Evolutionary conservation across 306 rosid genomes (phyloP).

Genomic region (Quercus glauca): DNA sequence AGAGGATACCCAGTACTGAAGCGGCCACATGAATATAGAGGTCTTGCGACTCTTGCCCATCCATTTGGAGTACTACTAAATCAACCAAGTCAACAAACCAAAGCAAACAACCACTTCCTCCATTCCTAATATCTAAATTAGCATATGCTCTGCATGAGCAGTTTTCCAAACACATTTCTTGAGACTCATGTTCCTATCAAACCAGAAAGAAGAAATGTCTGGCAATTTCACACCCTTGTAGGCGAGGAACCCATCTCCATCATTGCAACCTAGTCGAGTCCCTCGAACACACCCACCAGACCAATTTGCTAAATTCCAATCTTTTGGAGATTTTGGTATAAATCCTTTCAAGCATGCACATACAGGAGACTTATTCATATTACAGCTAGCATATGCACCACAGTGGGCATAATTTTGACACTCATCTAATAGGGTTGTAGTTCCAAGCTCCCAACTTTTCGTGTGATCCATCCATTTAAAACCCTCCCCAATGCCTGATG

Average conservation of each 20-base stretch:
- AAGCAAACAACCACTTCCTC: slow-evolving; percentile 35
- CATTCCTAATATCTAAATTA: slow-evolving; percentile 11
- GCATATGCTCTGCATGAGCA: slow-evolving; percentile 34
- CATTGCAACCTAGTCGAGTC: slow-evolving; percentile 4
- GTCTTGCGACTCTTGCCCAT: slow-evolving; percentile 28
- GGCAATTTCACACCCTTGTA: slow-evolving; percentile 14
- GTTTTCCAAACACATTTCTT: slow-evolving; percentile 26
- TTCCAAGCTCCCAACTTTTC: slow-evolving; percentile 8
- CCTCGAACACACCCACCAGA: slow-evolving; percentile 22
- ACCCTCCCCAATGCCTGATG: slow-evolving; percentile 5
- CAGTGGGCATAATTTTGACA: slow-evolving; percentile 25
- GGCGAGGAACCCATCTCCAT: slow-evolving; percentile 7
- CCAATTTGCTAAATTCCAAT: neutral
- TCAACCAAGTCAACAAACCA: slow-evolving; percentile 34
- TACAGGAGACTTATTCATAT: neutral
- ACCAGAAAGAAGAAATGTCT: slow-evolving; percentile 29
- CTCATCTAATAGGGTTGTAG: neutral
- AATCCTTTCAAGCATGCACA: slow-evolving; percentile 26
- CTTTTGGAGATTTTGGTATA: neutral
- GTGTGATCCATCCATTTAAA: slow-evolving; percentile 12
- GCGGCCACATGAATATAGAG: too few relatives aligned
- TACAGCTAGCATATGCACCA: slow-evolving; percentile 19
- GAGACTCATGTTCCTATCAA: slow-evolving; percentile 1
- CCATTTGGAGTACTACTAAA: slow-evolving; percentile 3
- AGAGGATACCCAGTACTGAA: too few relatives aligned